Percentiles rank a stretch among this genome's conserved stretches.
Evolutionary conservation across 2,329 filamentous ascomycete genomes (phyloP).

Genomic region (Tolypocladium guangdongense): DNA sequence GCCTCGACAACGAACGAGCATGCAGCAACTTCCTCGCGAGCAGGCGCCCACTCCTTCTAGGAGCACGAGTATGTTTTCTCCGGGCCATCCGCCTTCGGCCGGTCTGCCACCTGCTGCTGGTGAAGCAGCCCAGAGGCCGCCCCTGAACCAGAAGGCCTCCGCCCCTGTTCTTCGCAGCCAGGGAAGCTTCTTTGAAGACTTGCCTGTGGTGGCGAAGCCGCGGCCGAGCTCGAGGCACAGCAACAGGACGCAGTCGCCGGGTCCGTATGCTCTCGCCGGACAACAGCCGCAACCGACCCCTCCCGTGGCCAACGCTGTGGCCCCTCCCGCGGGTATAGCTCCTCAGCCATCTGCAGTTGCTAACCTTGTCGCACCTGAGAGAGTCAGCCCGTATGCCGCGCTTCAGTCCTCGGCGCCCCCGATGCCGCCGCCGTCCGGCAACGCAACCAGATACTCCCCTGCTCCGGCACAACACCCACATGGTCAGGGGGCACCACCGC

Average conservation of each 20-base stretch:
- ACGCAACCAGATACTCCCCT: constrained; percentile 50
- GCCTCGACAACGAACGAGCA: constrained; percentile 53
- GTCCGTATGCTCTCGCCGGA: constrained; percentile 4
- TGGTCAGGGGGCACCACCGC: constrained; percentile 27
- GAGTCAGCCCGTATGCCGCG: constrained; percentile 41
- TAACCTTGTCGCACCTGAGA: constrained; percentile 42
- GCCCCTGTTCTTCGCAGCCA: constrained; percentile 27
- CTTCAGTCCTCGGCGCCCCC: constrained; percentile 25
- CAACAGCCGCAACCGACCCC: constrained; percentile 9
- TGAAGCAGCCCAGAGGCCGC: constrained; percentile 20
- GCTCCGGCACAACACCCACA: constrained; percentile 32
- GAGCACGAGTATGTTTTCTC: constrained; percentile 46
- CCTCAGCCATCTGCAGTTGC: constrained; percentile 18
- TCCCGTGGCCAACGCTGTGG: constrained; percentile 15
- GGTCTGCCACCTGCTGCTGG: constrained; percentile 11
- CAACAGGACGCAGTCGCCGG: constrained; percentile 30
- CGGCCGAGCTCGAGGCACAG: constrained; percentile 48
- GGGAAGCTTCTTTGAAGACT: constrained; percentile 65
- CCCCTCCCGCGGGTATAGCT: constrained; percentile 12
- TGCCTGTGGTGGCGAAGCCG: constrained; percentile 53
- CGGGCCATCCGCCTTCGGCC: constrained; percentile 12
- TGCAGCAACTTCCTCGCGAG: constrained; percentile 39
- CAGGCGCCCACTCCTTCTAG: constrained; percentile 42
- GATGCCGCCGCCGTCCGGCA: constrained; percentile 21
- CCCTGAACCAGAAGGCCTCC: constrained; percentile 21